Conservation (phyloP, 805 yeast species). For the Lipomyces yamadae region DNA sequence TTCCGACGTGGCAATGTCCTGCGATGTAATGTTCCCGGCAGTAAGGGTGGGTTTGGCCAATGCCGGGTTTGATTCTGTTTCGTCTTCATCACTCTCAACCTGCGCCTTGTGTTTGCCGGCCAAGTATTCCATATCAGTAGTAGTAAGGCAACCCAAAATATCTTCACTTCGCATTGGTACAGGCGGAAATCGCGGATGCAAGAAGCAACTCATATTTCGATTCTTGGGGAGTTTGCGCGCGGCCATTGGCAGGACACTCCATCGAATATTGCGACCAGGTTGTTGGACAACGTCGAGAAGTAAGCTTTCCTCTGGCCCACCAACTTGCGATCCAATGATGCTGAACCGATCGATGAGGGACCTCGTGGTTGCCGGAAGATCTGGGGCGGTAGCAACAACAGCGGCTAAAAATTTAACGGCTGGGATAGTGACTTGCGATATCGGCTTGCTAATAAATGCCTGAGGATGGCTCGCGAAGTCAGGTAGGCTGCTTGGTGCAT, state of each 20-base stretch:
- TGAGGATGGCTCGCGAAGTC: conserved; percentile 30
- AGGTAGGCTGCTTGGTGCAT: conserved; percentile 15
- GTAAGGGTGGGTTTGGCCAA: not conserved
- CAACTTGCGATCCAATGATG: not conserved
- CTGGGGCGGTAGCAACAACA: conserved; percentile 23
- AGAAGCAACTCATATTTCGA: conserved; percentile 12
- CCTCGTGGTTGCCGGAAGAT: conserved; percentile 25
- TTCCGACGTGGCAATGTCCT: not conserved
- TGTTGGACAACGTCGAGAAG: conserved; percentile 24
- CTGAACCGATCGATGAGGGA: conserved; percentile 31
- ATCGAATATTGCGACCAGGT: conserved; percentile 30
- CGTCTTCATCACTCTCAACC: conserved; percentile 26
- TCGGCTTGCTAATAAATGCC: conserved; percentile 15
- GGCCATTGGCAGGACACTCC: conserved; percentile 34
- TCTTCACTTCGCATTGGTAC: conserved; percentile 27
- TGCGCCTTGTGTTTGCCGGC: conserved; percentile 38
- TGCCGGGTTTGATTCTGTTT: not conserved
- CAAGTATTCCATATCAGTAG: conserved; percentile 13
- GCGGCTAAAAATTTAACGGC: conserved; percentile 20
- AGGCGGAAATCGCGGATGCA: conserved; percentile 37
- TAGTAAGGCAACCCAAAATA: conserved; percentile 14
- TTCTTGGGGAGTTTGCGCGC: conserved; percentile 20
- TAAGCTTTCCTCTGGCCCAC: conserved; percentile 12
- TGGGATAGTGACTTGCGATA: not conserved
- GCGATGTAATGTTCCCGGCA: too few species aligned